Conservation (phyloP, 768 basidiomycete species). For the Rhizopogon salebrosus region DNA sequence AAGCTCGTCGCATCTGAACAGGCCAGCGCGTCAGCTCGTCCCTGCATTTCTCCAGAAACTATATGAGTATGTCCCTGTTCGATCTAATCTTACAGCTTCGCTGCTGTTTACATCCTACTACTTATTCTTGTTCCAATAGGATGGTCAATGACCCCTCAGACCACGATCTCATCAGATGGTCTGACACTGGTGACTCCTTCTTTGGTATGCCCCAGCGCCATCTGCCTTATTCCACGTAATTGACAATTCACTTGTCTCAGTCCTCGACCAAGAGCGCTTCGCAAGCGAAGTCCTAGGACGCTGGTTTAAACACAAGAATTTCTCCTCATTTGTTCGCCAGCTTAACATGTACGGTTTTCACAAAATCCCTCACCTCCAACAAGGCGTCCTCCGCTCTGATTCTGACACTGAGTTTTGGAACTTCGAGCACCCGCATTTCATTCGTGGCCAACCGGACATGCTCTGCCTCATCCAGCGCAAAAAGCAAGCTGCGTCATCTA, state of each 20-base stretch:
- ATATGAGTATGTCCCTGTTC: constrained; percentile 61
- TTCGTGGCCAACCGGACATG: constrained; percentile 82
- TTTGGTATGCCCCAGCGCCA: constrained; percentile 49
- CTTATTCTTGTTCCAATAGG: constrained; percentile 35
- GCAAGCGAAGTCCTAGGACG: constrained; percentile 83
- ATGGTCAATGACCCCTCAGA: constrained; percentile 89
- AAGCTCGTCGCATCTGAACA: constrained; percentile 37
- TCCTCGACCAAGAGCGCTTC: constrained; percentile 88
- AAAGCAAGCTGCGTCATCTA: constrained; percentile 37
- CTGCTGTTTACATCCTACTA: constrained; percentile 6
- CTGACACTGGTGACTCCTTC: constrained; percentile 86
- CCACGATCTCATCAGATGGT: constrained; percentile 86
- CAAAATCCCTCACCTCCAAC: constrained; percentile 94
- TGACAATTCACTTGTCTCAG: constrained; percentile 34
- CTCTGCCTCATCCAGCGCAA: constrained; percentile 87
- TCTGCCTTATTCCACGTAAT: constrained; percentile 1
- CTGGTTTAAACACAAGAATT: constrained; percentile 98
- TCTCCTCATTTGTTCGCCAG: constrained; percentile 91
- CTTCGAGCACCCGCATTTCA: constrained; percentile 88
- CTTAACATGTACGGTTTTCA: constrained; percentile 97
- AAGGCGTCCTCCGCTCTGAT: constrained; percentile 85
- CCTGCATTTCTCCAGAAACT: constrained; percentile 93
- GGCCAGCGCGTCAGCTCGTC: constrained; percentile 45
- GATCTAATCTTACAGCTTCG: constrained; percentile 7
- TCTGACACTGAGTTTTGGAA: constrained; percentile 83